Evolutionary conservation across 805 yeast species (phyloP).

Genomic region (Saccharomycopsis oosterbeekiorum): DNA sequence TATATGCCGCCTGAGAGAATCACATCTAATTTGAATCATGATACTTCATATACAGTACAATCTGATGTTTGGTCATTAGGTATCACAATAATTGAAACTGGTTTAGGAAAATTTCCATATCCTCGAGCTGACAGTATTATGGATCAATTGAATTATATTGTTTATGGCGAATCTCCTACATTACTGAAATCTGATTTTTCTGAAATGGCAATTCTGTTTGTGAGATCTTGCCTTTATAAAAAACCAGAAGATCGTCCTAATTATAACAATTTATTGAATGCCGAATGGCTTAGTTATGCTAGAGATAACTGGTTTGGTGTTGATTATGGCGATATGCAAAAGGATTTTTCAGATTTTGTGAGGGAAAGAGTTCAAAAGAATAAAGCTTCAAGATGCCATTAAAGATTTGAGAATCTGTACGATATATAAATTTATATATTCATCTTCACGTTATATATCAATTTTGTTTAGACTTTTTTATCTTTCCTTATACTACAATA

Average conservation of each 20-base stretch:
- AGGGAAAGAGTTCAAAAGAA: conserved; percentile 4
- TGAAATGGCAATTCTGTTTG: conserved; percentile 74
- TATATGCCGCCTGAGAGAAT: conserved; percentile 99
- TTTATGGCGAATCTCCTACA: conserved; percentile 89
- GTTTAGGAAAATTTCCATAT: conserved; percentile 90
- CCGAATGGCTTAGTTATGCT: conserved; percentile 61
- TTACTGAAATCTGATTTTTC: conserved; percentile 57
- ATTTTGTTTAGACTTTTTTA: neutral
- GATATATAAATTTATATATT: neutral
- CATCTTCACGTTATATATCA: neutral
- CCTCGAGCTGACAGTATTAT: conserved; percentile 91
- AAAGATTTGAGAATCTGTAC: neutral
- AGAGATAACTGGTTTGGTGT: conserved; percentile 24
- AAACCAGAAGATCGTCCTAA: conserved; percentile 74
- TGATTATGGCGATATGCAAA: conserved; percentile 7
- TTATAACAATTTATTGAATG: conserved; percentile 62
- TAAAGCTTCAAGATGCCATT: neutral
- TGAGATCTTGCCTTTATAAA: conserved; percentile 66
- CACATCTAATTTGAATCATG: conserved; percentile 56
- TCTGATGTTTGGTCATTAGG: conserved; percentile 96
- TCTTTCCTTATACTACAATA: neutral
- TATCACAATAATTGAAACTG: conserved; percentile 73
- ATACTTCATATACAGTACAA: conserved; percentile 78
- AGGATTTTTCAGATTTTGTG: conserved; percentile 25
- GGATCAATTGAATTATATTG: conserved; percentile 89